phyloP scores from a whole-genome alignment of 2,329 filamentous ascomycete species.

The Clathrospora elynae region DNA sequence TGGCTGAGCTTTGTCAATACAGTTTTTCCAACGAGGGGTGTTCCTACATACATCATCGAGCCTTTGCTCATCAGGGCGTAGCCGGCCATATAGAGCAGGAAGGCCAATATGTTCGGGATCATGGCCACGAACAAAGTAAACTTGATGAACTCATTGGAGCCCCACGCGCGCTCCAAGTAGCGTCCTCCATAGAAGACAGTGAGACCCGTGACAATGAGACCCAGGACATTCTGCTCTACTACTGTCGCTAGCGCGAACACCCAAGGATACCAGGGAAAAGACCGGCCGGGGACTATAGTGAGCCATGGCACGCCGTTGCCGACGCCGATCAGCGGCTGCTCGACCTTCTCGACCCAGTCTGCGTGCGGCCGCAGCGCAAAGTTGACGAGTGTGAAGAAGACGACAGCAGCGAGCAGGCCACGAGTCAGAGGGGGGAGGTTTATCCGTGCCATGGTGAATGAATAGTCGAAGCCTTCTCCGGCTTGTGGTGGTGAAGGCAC shows the following conservation, averaged over 20 bases:
- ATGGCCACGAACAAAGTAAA: slow-evolving; percentile 79
- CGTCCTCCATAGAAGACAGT: slow-evolving; percentile 90
- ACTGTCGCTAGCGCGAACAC: slow-evolving; percentile 84
- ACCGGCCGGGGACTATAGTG: slow-evolving; percentile 80
- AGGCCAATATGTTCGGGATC: slow-evolving; percentile 78
- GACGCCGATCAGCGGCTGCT: slow-evolving; percentile 51
- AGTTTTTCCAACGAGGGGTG: neutral
- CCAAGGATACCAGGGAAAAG: slow-evolving; percentile 84
- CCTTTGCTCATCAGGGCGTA: slow-evolving; percentile 71
- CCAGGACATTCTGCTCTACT: slow-evolving; percentile 92
- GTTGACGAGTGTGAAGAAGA: slow-evolving; percentile 81
- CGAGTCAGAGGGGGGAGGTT: slow-evolving; percentile 93
- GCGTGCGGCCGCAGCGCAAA: slow-evolving; percentile 67
- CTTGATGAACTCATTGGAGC: slow-evolving; percentile 86
- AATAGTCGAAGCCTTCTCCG: neutral
- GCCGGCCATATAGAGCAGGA: slow-evolving; percentile 74
- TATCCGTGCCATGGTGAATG: slow-evolving; percentile 71
- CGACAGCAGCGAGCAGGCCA: slow-evolving; percentile 73
- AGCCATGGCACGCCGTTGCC: slow-evolving; percentile 80
- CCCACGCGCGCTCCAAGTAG: slow-evolving; percentile 96
- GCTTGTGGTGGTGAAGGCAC: slow-evolving; percentile 5
- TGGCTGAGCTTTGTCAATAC: slow-evolving; percentile 55
- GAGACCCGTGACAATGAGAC: slow-evolving; percentile 73
- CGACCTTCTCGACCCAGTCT: slow-evolving; percentile 54
- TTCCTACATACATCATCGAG: slow-evolving; percentile 67